Evolutionary conservation across 78 protist genomes (phyloP).

Genomic region (Carpediemonas membranifera): DNA sequence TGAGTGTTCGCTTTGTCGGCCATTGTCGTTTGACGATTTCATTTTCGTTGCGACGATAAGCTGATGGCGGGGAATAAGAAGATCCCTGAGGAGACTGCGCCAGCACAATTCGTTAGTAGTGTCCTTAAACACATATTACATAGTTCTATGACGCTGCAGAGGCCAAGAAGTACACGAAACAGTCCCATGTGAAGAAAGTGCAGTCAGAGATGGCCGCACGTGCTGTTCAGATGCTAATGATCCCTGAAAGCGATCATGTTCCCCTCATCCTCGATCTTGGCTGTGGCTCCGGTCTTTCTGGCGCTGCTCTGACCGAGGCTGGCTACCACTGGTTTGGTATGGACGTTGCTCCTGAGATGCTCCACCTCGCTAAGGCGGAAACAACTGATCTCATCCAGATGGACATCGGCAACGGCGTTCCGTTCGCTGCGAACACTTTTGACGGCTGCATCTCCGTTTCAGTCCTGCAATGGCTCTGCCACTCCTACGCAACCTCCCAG

Average conservation of each 20-base stretch:
- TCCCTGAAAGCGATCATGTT: slow-evolving; percentile 20
- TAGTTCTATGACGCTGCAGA: slow-evolving; percentile 38
- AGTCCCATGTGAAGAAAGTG: slow-evolving; percentile 66
- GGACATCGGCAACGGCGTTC: slow-evolving; percentile 81
- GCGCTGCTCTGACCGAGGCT: slow-evolving; percentile 57
- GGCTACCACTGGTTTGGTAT: slow-evolving; percentile 81
- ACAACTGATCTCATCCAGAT: slow-evolving; percentile 30
- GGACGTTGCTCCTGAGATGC: slow-evolving; percentile 31
- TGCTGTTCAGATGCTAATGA: slow-evolving; percentile 67
- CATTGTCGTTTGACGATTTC: no score
- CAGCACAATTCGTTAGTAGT: no score
- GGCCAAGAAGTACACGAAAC: slow-evolving; percentile 38
- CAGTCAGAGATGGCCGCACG: slow-evolving; percentile 79
- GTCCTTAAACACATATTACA: no score
- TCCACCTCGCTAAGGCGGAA: slow-evolving; percentile 12
- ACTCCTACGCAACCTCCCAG: slow-evolving; percentile 32
- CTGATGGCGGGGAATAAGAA: no score
- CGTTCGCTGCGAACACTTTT: slow-evolving; percentile 68
- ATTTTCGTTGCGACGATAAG: no score
- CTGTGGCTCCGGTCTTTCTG: slow-evolving; percentile 76
- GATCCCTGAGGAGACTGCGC: no score
- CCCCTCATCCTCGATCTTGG: slow-evolving; percentile 79
- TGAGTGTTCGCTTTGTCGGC: no score
- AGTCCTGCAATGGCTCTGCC: slow-evolving; percentile 88
- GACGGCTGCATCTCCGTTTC: slow-evolving; percentile 60